Percentiles rank a stretch among this genome's conserved stretches.
phyloP scores from a whole-genome alignment of 2,329 filamentous ascomycete species.

The Calonectria montana region DNA sequence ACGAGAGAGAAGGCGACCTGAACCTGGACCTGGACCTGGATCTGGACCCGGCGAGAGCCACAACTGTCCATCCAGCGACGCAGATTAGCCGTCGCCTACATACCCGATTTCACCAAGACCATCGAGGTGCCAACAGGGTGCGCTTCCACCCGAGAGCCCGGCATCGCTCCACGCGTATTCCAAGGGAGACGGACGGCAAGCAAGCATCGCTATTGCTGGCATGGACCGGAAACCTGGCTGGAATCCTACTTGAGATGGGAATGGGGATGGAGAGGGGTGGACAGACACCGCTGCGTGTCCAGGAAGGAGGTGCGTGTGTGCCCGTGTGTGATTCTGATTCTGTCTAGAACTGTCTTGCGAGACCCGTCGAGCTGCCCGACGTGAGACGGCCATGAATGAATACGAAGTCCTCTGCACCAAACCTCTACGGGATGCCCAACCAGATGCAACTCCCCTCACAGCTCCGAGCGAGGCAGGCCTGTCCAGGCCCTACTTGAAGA shows the following conservation, averaged over 20 bases:
- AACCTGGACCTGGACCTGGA: background rate
- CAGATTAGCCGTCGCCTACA: background rate
- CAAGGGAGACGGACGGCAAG: background rate
- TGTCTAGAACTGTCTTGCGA: background rate
- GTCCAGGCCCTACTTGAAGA: background rate
- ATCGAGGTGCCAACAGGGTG: background rate
- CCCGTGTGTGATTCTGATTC: slow-evolving; percentile 3
- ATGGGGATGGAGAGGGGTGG: slow-evolving; percentile 5
- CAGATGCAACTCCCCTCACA: background rate
- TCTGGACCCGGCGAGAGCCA: background rate
- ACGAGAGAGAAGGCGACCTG: background rate
- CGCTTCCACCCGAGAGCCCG: background rate
- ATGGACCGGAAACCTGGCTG: slow-evolving; percentile 7
- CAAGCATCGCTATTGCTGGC: slow-evolving; percentile 14
- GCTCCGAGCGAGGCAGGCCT: background rate
- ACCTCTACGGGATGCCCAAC: background rate
- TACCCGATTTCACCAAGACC: slow-evolving; percentile 5
- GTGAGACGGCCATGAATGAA: slow-evolving; percentile 12
- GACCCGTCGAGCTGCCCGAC: background rate
- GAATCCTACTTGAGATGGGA: slow-evolving; percentile 14
- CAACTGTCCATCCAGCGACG: slow-evolving; percentile 9
- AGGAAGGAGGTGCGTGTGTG: background rate
- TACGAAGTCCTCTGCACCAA: slow-evolving; percentile 4
- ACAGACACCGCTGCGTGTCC: background rate
- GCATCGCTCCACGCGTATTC: background rate